A percentile compares a stretch with the other conserved stretches of the same genome.
These are phyloP conservation scores for Digitaria exilis DNA, from an alignment of 202 grass and related monocot genomes.

Conservation along the genomic window DNA sequence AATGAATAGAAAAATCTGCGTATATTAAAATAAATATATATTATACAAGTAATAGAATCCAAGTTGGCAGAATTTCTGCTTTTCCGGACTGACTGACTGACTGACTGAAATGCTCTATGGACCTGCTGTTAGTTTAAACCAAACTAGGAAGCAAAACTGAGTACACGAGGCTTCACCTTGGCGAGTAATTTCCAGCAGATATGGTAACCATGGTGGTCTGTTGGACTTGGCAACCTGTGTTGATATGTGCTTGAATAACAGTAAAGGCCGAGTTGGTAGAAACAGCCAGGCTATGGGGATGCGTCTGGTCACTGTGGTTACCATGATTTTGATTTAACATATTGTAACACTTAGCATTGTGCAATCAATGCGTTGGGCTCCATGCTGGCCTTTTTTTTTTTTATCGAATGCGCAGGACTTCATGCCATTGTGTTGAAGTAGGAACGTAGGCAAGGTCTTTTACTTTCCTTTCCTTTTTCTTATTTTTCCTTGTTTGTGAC, in stretches of 20 bases:
- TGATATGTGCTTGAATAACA: background rate
- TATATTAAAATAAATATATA: background rate
- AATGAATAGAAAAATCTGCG: background rate
- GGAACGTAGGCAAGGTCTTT: background rate
- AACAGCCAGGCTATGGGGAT: background rate
- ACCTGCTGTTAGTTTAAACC: background rate
- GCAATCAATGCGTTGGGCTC: too few species aligned
- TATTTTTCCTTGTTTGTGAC: background rate
- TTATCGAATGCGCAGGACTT: background rate
- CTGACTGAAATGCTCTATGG: background rate
- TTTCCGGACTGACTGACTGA: background rate
- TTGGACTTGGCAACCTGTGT: background rate
- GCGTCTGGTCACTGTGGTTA: background rate
- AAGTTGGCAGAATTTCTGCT: background rate
- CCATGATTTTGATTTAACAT: background rate
- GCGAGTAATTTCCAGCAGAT: background rate
- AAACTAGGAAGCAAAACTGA: constrained; percentile 1
- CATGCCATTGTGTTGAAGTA: background rate
- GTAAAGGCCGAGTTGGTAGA: background rate
- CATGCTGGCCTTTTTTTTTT: too few species aligned
- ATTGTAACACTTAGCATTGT: background rate
- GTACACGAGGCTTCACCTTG: background rate
- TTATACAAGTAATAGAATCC: background rate
- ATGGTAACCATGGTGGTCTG: background rate
- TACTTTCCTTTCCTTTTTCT: background rate